A percentile compares a stretch with the other conserved stretches of the same genome.
Conservation (phyloP, 768 basidiomycete species). For the Psilocybe sp. region DNA sequence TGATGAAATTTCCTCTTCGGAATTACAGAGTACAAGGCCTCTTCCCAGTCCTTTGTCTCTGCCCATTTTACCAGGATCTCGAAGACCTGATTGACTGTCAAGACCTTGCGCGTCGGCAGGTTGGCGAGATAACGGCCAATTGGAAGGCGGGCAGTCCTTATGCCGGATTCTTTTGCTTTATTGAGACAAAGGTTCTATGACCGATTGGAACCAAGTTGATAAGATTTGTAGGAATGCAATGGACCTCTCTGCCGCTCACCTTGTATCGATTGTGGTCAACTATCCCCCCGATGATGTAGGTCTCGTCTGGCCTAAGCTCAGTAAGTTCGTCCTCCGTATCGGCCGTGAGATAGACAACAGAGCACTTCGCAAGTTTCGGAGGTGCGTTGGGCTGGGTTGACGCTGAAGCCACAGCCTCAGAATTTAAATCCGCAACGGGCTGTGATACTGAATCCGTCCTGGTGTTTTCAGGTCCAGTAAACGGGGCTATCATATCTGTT, state of each 20-base stretch:
- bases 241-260: slow-evolving; percentile 33
- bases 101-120: slow-evolving; percentile 87
- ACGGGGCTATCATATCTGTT: background rate
- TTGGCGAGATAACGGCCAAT: slow-evolving; percentile 89
- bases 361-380: slow-evolving; percentile 33
- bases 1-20: slow-evolving; percentile 85
- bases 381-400: background rate
- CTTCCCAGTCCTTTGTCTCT: slow-evolving; percentile 82
- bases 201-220: slow-evolving; percentile 14
- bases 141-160: slow-evolving; percentile 87
- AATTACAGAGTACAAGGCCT: slow-evolving; percentile 84
- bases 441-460: slow-evolving; percentile 3
- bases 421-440: background rate
- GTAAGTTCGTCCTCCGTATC: slow-evolving; percentile 85
- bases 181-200: slow-evolving; percentile 82
- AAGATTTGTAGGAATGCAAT: slow-evolving; percentile 9
- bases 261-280: slow-evolving; percentile 97
- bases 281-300: slow-evolving; percentile 94
- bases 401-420: background rate
- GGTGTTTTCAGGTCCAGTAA: background rate
- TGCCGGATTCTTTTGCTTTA: slow-evolving; percentile 71
- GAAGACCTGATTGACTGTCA: slow-evolving; percentile 96
- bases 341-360: slow-evolving; percentile 89
- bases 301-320: slow-evolving; percentile 80
- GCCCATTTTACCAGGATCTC: slow-evolving; percentile 91